Evolutionary conservation across 2,329 filamentous ascomycete species (phyloP).

Genomic region (Lojkania enalia): DNA sequence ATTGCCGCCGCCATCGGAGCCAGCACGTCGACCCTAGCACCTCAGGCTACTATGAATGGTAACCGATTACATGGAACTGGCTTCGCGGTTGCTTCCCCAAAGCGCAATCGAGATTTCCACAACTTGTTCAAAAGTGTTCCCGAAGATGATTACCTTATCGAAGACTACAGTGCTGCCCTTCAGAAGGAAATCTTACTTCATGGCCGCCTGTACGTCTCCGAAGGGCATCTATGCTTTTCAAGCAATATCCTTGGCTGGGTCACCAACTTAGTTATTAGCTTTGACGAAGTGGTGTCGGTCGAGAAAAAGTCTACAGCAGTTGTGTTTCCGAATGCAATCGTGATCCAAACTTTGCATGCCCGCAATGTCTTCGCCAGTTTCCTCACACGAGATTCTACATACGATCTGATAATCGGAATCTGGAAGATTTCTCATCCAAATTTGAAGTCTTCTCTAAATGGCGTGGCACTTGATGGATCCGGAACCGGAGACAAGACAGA

Average conservation of each 20-base stretch:
- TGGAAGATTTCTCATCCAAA: slow-evolving; percentile 97
- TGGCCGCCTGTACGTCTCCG: slow-evolving; percentile 91
- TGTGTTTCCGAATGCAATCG: slow-evolving; percentile 95
- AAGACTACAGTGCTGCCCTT: slow-evolving; percentile 95
- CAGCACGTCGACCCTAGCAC: slow-evolving; percentile 70
- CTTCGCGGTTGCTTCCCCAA: slow-evolving; percentile 94
- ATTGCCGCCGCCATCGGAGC: slow-evolving; percentile 73
- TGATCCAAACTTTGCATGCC: slow-evolving; percentile 93
- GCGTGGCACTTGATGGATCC: slow-evolving; percentile 71
- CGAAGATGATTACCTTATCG: slow-evolving; percentile 96
- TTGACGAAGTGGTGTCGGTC: slow-evolving; percentile 95
- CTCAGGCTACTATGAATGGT: slow-evolving; percentile 58
- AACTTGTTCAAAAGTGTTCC: slow-evolving; percentile 92
- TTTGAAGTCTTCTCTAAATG: slow-evolving; percentile 87
- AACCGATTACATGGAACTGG: slow-evolving; percentile 90
- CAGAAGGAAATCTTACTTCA: slow-evolving; percentile 95
- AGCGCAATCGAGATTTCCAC: slow-evolving; percentile 95
- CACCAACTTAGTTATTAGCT: slow-evolving; percentile 95
- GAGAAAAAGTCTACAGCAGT: slow-evolving; percentile 96
- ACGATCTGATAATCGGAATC: slow-evolving; percentile 95
- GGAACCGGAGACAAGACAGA: slow-evolving; percentile 89
- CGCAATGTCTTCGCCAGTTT: slow-evolving; percentile 96
- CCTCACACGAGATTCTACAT: slow-evolving; percentile 90
- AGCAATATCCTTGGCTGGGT: slow-evolving; percentile 99
- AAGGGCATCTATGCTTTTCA: slow-evolving; percentile 96